These are phyloP conservation scores for Graphiopsis chlorocephala DNA, from an alignment of 2,329 filamentous ascomycete species.

Conservation along the genomic window DNA sequence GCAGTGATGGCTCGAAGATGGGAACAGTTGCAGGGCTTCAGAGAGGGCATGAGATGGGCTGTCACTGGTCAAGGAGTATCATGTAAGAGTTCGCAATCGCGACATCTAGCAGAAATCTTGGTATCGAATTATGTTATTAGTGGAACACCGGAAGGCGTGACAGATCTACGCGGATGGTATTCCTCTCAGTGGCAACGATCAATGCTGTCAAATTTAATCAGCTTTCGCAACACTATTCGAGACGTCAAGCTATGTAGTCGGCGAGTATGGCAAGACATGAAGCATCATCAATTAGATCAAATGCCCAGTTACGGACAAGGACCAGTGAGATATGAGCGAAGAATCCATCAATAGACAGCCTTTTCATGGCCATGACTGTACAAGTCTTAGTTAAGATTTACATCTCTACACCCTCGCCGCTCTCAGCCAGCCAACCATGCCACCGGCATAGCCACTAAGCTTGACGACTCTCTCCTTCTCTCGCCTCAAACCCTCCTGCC, in stretches of 20 bases:
- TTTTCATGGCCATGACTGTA: not conserved
- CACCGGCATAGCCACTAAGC: conserved; percentile 13
- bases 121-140: not conserved
- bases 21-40: not conserved
- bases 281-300: no score
- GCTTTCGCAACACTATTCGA: not conserved
- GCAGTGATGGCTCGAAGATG: not conserved
- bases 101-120: not conserved
- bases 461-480: conserved; percentile 15
- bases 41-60: not conserved
- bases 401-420: conserved; percentile 21
- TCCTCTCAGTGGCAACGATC: not conserved
- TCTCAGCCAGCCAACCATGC: conserved; percentile 23
- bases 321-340: no score
- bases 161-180: not conserved
- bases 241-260: not conserved
- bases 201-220: not conserved
- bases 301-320: no score
- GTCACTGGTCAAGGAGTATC: not conserved
- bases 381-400: not conserved
- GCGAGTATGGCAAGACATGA: no score
- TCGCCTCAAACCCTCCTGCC: conserved; percentile 10
- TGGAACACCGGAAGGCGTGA: not conserved
- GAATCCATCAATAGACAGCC: not conserved
- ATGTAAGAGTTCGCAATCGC: not conserved